Evolutionary conservation across 225 moss, liverwort and hornwort species (phyloP), one percentile per base, ranked within the genome.

Genomic region (Bryoerythrophyllum caledonicum): DNA sequence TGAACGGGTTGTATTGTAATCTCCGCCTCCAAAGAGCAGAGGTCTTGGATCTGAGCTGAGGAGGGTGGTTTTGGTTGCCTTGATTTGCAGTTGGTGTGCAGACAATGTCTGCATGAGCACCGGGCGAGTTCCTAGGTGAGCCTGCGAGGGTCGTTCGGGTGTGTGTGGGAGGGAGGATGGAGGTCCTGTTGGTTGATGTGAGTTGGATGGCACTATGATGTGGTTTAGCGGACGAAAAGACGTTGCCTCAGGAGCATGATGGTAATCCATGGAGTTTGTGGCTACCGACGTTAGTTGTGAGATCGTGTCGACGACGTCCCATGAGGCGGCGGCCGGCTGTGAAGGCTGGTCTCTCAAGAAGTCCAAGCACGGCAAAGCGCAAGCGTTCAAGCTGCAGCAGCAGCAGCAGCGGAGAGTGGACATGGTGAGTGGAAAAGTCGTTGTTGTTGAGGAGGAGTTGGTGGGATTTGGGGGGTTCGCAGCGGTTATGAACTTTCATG

Each of bases 331-430:
- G 35, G 68, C 79, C 55, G 74, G 65, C 35, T 83, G 83, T 34
- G 73, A 61, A 61, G 73, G 76, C 57, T 81, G 81, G 84, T 91
- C 90, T 65, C 86, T 93, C 77, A 93, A 93, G 86, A 93, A 96
- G 85, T 81, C 93, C 66, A 93, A 93, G 72, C 91, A 89, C 53
- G 86, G 90, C 34, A 95, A 90, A 62, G 71, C 81, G 5, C 78
- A 90, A 60, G 85, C 88, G 8, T 83, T 90, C 58, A 96, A 92
- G 87, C 76, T 86, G 38, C 83, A 79, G 57, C 82, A 75, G 24
- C n/a, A n/a, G n/a, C 92, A 78, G 70, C 87, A 48, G 87, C 24
- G 25, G 62, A 7, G 44, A 14, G 48, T 17, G 48, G 19, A 49
- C 17, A 49, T 17, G 48, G 48, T 49, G 48, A 49, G 48, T 6